These are phyloP conservation scores for Allantophomopsis cytisporea DNA, from an alignment of 2,329 filamentous ascomycete species.

Conservation along the genomic window DNA sequence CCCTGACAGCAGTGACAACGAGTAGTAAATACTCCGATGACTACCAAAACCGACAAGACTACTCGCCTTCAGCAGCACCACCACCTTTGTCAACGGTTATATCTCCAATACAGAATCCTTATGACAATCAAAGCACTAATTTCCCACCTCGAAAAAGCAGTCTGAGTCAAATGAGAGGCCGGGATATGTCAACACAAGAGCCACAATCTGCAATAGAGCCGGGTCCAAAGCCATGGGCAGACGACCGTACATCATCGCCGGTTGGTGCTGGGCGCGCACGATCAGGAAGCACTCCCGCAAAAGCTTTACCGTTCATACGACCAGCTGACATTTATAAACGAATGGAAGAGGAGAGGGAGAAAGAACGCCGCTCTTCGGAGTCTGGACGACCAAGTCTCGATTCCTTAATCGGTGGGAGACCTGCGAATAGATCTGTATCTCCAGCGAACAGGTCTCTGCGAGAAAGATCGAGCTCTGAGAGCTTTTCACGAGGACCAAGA, in stretches of 20 bases:
- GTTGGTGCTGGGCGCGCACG: conserved; percentile 12
- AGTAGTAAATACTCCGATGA: conserved; percentile 13
- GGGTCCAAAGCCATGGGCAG: conserved; percentile 17
- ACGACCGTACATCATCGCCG: conserved; percentile 26
- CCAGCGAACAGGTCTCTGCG: conserved; percentile 4
- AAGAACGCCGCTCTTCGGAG: conserved; percentile 40
- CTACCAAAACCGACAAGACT: conserved; percentile 29
- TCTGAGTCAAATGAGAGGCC: conserved; percentile 31
- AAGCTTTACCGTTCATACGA: conserved; percentile 50
- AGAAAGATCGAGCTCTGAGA: conserved; percentile 12
- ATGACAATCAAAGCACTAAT: conserved; percentile 21
- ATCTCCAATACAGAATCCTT: conserved; percentile 11
- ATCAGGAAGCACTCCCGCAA: conserved; percentile 24
- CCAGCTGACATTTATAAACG: conserved; percentile 69
- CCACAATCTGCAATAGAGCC: conserved; percentile 5
- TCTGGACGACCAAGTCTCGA: conserved; percentile 43
- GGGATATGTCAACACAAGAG: conserved; percentile 10
- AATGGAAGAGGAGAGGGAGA: conserved; percentile 50
- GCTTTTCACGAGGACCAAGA: conserved; percentile 5
- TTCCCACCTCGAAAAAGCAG: conserved; percentile 52
- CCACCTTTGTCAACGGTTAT: conserved; percentile 29
- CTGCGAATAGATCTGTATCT: conserved; percentile 14
- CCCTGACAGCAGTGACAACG: conserved; percentile 9
- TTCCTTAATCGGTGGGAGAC: conserved; percentile 20
- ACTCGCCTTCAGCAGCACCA: conserved; percentile 35